Conservation (phyloP, 192 early-diverging fungal genomes). For the Coemansia sp. region DNA sequence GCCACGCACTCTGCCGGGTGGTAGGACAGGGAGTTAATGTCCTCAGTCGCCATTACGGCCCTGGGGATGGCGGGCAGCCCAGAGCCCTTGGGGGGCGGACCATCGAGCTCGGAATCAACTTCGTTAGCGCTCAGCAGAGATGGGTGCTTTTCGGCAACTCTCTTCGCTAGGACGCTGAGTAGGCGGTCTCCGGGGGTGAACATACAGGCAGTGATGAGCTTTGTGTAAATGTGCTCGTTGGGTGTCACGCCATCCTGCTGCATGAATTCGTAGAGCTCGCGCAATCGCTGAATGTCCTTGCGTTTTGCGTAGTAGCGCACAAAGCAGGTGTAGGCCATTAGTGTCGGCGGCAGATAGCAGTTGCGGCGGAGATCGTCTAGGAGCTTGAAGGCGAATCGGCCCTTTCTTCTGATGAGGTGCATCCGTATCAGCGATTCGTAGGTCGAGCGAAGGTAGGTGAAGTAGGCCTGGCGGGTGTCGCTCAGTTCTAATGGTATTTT, state of each 20-base stretch:
- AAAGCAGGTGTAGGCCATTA: conserved; percentile 34
- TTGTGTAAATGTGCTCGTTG: conserved; percentile 42
- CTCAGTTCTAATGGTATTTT: conserved; percentile 23
- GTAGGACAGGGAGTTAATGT: conserved; percentile 19
- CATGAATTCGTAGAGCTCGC: conserved; percentile 45
- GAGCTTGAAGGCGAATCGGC: conserved; percentile 20
- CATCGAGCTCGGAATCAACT: not conserved
- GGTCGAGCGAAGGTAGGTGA: conserved; percentile 39
- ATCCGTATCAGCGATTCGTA: conserved; percentile 47
- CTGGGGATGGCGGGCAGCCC: conserved; percentile 22
- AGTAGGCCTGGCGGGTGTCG: conserved; percentile 36
- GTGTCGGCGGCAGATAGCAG: conserved; percentile 45
- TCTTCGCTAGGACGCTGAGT: conserved; percentile 11
- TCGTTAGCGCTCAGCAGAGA: not conserved
- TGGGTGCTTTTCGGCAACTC: not conserved
- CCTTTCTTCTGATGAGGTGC: conserved; percentile 18
- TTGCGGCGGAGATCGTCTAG: conserved; percentile 48
- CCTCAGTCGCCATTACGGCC: not conserved
- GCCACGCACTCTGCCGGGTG: conserved; percentile 36
- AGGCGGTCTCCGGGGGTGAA: conserved; percentile 30
- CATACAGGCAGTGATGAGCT: conserved; percentile 50
- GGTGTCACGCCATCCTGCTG: conserved; percentile 39
- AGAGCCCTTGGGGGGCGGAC: not conserved
- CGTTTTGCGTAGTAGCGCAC: conserved; percentile 48
- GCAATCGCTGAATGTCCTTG: conserved; percentile 35